Percentiles rank a stretch among this genome's conserved stretches.
Evolutionary conservation across 768 basidiomycete species (phyloP).

Genomic region (Clathrus columnatus): DNA sequence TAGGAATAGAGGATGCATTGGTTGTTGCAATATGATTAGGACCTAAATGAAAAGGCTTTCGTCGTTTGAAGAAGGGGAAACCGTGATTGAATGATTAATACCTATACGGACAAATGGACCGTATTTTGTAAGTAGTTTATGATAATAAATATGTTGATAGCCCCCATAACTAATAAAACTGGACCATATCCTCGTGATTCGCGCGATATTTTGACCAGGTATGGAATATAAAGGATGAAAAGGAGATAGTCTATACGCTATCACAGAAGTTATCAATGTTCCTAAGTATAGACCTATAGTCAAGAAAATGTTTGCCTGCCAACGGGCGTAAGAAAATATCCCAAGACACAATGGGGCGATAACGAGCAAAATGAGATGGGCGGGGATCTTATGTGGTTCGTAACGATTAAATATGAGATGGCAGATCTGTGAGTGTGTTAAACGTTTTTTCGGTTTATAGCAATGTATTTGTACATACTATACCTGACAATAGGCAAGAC

Average conservation of each 20-base stretch:
- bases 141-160: conserved; percentile 38
- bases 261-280: no score
- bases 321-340: background rate
- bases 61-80: no score
- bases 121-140: conserved; percentile 40
- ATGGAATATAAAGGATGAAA: conserved; percentile 44
- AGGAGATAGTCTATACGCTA: conserved; percentile 40
- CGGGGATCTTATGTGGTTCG: background rate
- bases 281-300: background rate
- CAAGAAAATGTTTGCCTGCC: background rate
- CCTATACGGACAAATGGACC: conserved; percentile 53
- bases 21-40: conserved; percentile 5
- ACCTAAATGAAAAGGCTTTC: background rate
- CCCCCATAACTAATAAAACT: conserved; percentile 30
- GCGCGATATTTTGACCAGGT: conserved; percentile 40
- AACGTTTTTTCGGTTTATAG: background rate
- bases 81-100: conserved; percentile 15
- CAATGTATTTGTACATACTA: background rate
- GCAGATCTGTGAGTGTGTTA: background rate
- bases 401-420: background rate
- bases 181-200: conserved; percentile 32
- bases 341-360: background rate
- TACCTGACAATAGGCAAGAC: no score
- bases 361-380: background rate
- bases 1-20: background rate